Base-by-base conservation (phyloP, 2,329 filamentous ascomycete genomes). In the Dactylonectria estremocensis region DNA sequence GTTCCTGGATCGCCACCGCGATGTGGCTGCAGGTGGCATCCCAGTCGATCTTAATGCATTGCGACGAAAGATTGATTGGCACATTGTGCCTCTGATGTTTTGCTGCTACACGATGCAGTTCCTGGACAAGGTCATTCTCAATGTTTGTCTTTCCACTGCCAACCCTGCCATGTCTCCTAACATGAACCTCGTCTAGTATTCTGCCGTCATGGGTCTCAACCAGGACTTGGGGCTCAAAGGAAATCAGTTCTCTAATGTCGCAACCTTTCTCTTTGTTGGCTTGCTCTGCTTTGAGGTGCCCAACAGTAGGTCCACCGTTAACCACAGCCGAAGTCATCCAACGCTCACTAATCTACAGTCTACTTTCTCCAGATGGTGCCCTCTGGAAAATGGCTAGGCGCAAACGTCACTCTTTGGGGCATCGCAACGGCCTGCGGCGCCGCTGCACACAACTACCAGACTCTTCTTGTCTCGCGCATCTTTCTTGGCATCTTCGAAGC, bases 91-190 rank as follows among this genome's bases (percentile, higher is more conserved):
- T 0, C 81, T 91, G 60, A 89, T 91, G 87, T 90, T 90, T 67
- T 78, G 83, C 50, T 88, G 85, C 74, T 91, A 91, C 74, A 86
- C 86, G n/a, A 83, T 90, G 80, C 88, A 91, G 73, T 90, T 90
- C 71, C 81, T 91, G 50, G 89, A 91, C 81, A 91, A 91, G 79
- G 87, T 90, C 67, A 84, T 89, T 31, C 83, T 91, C 50, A 91
- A 91, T 72, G 88, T 90, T 58, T 75, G 86, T 80, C 37, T 31
- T 35, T 9, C 40, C 16, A 14, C 14, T 33, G 49, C 18, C 22
- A 45, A 45, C 56, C 46, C 63, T 67, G 31, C 46, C 40, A 53
- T 35, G 40, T 48, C n/a, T 8, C 45, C 45, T 70, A 24, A 64
- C 64, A 56, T 22, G 37, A n/a, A 28, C 43, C 20, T 9, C 40